phyloP scores from a whole-genome alignment of 2,329 filamentous ascomycete genomes.

The Scytalidium sp. region DNA sequence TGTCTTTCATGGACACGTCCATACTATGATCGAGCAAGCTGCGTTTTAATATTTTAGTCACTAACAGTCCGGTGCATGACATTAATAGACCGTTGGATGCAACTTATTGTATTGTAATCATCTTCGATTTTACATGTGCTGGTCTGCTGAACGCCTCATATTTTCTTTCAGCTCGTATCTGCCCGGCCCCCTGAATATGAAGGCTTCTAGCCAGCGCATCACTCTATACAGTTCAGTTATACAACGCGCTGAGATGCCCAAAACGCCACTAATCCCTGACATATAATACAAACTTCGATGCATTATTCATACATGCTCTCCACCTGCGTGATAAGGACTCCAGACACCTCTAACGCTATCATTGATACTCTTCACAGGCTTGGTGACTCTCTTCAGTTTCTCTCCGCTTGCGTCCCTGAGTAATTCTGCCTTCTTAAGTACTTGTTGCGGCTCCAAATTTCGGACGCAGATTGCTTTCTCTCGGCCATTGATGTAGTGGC shows the following conservation, averaged over 20 bases:
- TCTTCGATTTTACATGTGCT: background rate
- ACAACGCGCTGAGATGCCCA: conserved; percentile 7
- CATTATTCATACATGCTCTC: conserved; percentile 23
- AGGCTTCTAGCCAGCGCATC: background rate
- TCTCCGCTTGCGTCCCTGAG: conserved; percentile 73
- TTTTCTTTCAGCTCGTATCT: too few species aligned
- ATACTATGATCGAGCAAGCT: too few species aligned
- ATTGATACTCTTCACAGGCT: conserved; percentile 62
- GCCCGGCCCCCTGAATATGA: too few species aligned
- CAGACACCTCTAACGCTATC: conserved; percentile 67
- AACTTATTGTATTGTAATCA: background rate
- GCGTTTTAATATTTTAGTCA: too few species aligned
- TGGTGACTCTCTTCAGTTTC: conserved; percentile 62
- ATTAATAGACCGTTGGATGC: background rate
- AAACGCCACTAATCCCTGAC: conserved; percentile 19
- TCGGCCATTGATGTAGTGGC: conserved; percentile 88
- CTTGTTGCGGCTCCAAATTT: conserved; percentile 77
- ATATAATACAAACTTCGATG: conserved; percentile 16
- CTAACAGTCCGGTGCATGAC: background rate
- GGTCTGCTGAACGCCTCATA: too few species aligned
- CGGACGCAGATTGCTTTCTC: conserved; percentile 84
- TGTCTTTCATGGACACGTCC: too few species aligned
- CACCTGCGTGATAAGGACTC: conserved; percentile 63
- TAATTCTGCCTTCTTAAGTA: conserved; percentile 74
- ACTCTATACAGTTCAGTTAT: background rate